Base-by-base conservation (phyloP, 1,284 basidiomycete species). In the Chalciporus sp. region DNA sequence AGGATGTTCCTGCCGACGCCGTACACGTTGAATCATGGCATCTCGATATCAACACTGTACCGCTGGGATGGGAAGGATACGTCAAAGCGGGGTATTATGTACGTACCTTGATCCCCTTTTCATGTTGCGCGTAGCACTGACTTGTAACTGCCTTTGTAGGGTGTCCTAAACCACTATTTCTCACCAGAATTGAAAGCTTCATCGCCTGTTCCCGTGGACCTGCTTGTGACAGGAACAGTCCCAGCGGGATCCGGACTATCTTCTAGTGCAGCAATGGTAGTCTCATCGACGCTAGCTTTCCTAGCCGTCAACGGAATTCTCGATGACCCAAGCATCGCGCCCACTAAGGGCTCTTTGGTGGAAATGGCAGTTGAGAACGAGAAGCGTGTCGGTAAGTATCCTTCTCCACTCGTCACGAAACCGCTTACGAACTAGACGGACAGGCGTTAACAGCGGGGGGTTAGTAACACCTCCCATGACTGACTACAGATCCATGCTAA, bases 251-350 rank as follows among this genome's bases (percentile, higher is more conserved):
- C 89, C 4, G 92, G 92, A 0, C 74, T 95, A 4, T 92, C 88
- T 1, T 83, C 88, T n/a, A 89, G 88, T 63, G 89, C 90, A 0
- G 92, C 92, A 0, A 88, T 94, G 82, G 90, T 92, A 31, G 90
- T 94, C 14, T 86, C 88, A 0, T 90, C 88, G 29, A 90, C 90
- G 0, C 76, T 95, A 35, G 81, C 86, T 1, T 90, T 93, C 64
- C 74, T 94, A 29, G 84, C 83, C 9, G 83, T 86, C 42, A 92
- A 94, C 60, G 81, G 82, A 51, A 85, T 88, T 62, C 80, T 87
- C 9, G 69, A 74, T 35, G 60, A 69, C 39, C 47, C 65, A 4
- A 52, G 28, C 12, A 52, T 63, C 20, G 60, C 58, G 3, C 62
- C 63, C 19, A 84, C 76, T 41, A 89, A 94, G 67, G 86, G 87